Evolutionary conservation across 805 yeast genomes (phyloP).

Genomic region (Jamesozyma spencerorum): DNA sequence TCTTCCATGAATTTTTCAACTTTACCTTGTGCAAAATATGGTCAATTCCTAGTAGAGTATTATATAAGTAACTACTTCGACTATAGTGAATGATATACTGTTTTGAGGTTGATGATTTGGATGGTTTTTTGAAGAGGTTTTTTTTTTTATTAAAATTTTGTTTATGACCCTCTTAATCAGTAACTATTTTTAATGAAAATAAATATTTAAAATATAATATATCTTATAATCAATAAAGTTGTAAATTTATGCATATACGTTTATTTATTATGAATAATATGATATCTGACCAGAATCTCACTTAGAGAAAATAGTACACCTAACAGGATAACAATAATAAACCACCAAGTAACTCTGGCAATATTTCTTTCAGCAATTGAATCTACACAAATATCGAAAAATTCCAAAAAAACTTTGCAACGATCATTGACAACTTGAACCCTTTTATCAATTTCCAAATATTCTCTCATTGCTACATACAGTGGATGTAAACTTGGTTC

Average conservation of each 20-base stretch:
- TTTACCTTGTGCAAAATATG: too few relatives aligned
- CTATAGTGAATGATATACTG: too few relatives aligned
- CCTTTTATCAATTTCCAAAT: constrained; percentile 88
- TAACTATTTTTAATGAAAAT: too few relatives aligned
- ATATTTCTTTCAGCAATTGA: constrained; percentile 89
- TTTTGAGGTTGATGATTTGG: too few relatives aligned
- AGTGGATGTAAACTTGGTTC: constrained; percentile 94
- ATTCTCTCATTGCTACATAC: constrained; percentile 81
- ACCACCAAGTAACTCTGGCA: constrained; percentile 84
- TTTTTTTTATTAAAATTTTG: too few relatives aligned
- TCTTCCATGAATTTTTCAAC: too few relatives aligned
- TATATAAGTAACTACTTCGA: too few relatives aligned
- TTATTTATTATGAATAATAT: constrained; percentile 32
- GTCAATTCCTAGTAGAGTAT: too few relatives aligned
- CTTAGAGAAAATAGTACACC: constrained; percentile 68
- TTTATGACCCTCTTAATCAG: too few relatives aligned
- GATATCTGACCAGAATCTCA: constrained; percentile 56
- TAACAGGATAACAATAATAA: constrained; percentile 70
- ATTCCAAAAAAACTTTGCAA: constrained; percentile 87
- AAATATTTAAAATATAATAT: too few relatives aligned
- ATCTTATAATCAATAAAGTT: too few relatives aligned
- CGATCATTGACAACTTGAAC: constrained; percentile 90
- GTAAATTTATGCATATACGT: neutral
- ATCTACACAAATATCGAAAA: constrained; percentile 86
- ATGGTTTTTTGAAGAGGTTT: too few relatives aligned